Conservation (phyloP, 805 yeast species). For the Sungouiozyma ichnusensis region DNA sequence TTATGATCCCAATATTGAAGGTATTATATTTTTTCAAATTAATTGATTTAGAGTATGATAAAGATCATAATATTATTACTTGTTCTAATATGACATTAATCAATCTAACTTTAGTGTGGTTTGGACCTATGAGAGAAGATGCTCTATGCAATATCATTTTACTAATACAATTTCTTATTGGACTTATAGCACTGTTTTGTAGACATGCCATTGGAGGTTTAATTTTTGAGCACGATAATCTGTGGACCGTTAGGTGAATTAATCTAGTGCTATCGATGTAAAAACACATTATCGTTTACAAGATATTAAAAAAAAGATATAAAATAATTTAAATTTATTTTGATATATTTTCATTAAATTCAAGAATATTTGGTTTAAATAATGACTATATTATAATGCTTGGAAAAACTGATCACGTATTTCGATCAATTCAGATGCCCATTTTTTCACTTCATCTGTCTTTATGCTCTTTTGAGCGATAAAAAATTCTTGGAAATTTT, state of each 20-base stretch:
- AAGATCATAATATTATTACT: conserved; percentile 22
- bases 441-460: conserved; percentile 55
- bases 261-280: not conserved
- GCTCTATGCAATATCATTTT: conserved; percentile 52
- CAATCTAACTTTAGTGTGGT: conserved; percentile 70
- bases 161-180: conserved; percentile 51
- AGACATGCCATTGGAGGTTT: conserved; percentile 82
- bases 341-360: no score
- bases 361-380: no score
- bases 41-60: conserved; percentile 34
- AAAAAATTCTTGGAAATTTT: conserved; percentile 62
- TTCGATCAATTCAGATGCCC: conserved; percentile 51
- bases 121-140: conserved; percentile 88
- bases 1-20: conserved; percentile 29
- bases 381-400: conserved; percentile 1
- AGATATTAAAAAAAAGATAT: conserved; percentile 1
- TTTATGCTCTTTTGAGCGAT: conserved; percentile 51
- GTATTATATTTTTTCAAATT: conserved; percentile 41
- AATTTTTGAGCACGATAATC: conserved; percentile 82
- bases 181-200: conserved; percentile 51
- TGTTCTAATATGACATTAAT: conserved; percentile 83
- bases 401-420: conserved; percentile 31
- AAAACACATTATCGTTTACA: no score
- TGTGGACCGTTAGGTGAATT: conserved; percentile 29
- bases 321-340: no score